Conservation (phyloP, 2,329 filamentous ascomycete species). For the Escovopsis sp. region DNA sequence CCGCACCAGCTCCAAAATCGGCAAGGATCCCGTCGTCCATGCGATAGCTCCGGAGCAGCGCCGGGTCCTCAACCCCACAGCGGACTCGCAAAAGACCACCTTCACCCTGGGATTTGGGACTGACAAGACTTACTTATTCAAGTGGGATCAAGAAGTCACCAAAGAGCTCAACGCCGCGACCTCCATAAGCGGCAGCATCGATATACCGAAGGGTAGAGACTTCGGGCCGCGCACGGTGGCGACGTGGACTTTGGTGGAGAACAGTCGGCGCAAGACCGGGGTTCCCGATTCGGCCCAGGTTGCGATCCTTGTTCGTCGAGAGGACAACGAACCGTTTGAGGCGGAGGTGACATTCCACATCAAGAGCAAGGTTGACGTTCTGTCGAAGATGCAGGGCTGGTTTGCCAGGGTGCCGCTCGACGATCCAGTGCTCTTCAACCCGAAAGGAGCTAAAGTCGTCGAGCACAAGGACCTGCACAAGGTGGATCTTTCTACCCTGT, state of each 20-base stretch:
- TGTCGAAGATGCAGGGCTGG: neutral
- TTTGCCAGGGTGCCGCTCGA: slow-evolving; percentile 1
- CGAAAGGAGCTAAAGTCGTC: neutral
- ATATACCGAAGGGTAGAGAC: neutral
- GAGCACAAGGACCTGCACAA: neutral
- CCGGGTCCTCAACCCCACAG: neutral
- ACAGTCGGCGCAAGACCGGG: neutral
- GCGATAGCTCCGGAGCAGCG: slow-evolving; percentile 1
- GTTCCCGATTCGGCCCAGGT: neutral
- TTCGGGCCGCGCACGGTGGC: neutral
- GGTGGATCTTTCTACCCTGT: neutral
- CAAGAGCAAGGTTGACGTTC: neutral
- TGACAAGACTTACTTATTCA: too few relatives aligned
- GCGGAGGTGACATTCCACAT: slow-evolving; percentile 1
- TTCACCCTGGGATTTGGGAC: too few relatives aligned
- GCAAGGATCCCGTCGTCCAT: neutral
- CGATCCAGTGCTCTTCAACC: slow-evolving; percentile 1
- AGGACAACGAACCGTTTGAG: neutral
- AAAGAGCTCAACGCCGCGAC: neutral
- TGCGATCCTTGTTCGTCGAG: slow-evolving; percentile 1
- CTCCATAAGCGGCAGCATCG: slow-evolving; percentile 1
- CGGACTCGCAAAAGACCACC: neutral
- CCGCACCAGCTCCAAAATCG: too few relatives aligned
- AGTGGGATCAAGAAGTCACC: neutral
- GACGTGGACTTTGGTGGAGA: slow-evolving; percentile 1